These are phyloP conservation scores for Heliocybe sulcata DNA, from an alignment of 1,284 basidiomycete genomes.

Conservation along the genomic window DNA sequence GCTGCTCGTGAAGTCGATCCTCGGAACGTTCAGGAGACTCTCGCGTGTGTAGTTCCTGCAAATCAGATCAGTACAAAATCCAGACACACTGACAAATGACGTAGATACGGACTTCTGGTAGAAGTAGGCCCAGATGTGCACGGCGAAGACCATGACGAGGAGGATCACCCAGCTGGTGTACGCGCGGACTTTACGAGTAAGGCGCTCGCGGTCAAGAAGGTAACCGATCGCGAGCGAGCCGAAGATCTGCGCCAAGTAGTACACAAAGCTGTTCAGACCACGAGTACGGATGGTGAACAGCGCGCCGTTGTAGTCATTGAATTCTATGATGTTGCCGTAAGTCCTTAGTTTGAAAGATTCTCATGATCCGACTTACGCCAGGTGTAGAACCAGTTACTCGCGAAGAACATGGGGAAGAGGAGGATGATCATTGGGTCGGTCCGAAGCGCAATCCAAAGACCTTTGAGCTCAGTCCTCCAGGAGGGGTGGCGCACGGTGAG, in stretches of 20 bases:
- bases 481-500: conserved; percentile 61
- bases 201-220: conserved; percentile 46
- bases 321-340: conserved; percentile 34
- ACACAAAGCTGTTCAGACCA: conserved; percentile 59
- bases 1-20: conserved; percentile 47
- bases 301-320: conserved; percentile 59
- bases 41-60: conserved; percentile 53
- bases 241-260: conserved; percentile 62
- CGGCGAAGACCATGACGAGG: conserved; percentile 51
- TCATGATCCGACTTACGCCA: conserved; percentile 49
- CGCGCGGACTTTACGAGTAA: conserved; percentile 54
- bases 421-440: conserved; percentile 44
- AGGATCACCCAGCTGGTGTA: conserved; percentile 59
- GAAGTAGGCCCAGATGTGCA: conserved; percentile 64
- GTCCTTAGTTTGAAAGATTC: conserved; percentile 27
- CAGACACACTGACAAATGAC: not conserved
- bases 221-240: conserved; percentile 57
- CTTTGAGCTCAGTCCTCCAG: conserved; percentile 54
- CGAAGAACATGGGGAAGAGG: conserved; percentile 45
- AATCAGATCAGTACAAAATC: conserved; percentile 26
- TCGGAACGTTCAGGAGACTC: conserved; percentile 27
- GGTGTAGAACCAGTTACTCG: conserved; percentile 74
- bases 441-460: conserved; percentile 39
- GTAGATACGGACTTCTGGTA: conserved; percentile 53
- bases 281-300: conserved; percentile 64